Conservation (phyloP, 2,329 filamentous ascomycete species). For the Trichoderma sp. region DNA sequence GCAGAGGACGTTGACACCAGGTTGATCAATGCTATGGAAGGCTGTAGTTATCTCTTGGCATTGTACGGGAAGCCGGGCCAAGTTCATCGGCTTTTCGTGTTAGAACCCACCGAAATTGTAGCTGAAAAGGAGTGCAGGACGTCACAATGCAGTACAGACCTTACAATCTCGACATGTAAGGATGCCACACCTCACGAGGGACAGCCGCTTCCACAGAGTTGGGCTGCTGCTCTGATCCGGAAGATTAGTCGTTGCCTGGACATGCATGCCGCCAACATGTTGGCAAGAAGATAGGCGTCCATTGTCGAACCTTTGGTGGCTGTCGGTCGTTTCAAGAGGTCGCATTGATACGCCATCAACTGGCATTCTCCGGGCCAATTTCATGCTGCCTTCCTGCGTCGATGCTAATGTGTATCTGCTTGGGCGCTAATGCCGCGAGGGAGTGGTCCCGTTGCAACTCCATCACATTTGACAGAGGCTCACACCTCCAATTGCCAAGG, state of each 20-base stretch:
- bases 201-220: not conserved
- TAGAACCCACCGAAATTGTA: slow-evolving; percentile 1
- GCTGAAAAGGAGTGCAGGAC: slow-evolving; percentile 5
- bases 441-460: slow-evolving; percentile 14
- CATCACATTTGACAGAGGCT: slow-evolving; percentile 12
- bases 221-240: not conserved
- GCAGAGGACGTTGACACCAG: not conserved
- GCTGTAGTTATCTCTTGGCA: not conserved
- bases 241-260: not conserved
- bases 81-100: slow-evolving; percentile 7
- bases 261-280: not conserved
- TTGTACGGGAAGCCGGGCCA: not conserved
- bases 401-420: not conserved
- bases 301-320: not conserved
- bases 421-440: not conserved
- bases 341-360: not conserved
- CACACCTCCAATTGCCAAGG: slow-evolving; percentile 16
- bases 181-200: no score
- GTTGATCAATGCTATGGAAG: not conserved
- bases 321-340: not conserved
- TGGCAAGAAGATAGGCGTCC: no score
- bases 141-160: not conserved
- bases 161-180: not conserved
- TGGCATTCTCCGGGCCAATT: not conserved
- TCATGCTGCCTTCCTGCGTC: not conserved